Evolutionary conservation across 805 yeast species (phyloP), one percentile per base, ranked within the genome.

Genomic region (Wickerhamomyces mucosus): DNA sequence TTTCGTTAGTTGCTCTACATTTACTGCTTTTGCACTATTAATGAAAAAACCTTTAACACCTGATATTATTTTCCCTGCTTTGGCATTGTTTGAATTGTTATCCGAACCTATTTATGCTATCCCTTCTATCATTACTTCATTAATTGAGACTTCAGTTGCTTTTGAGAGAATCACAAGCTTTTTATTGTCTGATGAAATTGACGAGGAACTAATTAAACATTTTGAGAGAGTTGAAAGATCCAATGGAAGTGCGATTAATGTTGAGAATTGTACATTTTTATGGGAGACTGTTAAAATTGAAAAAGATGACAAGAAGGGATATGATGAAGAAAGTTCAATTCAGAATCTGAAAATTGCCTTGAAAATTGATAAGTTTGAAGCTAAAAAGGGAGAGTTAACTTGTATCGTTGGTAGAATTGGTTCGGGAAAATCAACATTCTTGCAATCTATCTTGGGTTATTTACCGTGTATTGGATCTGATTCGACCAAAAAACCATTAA

Each of bases 321-420:
- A 49, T 18, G 75, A 67, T 38, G 69, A 63, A 40, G 78, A 70
- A 40, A 45, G 50, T 4, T 41, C 36, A 8, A 39, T 65, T 17
- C 59, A 49, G 63, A 76, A 78, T 7, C 43, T 61, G 0, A 57
- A 56, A 29, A 50, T 61, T 23, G 77, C 82, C 0, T 53, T 77
- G 32, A 53, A 57, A 27, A 61, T 75, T 28, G 48, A 51, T 14
- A 51, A 63, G 33, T 74, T 73, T 39, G 37, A 45, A 8, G 80
- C 75, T 2, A 53, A 43, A n/a, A 67, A 65, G 43, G 77, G 78
- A 5, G 59, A 64, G 22, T 55, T 78, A 33, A 59, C 72, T 1
- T 75, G 84, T 51, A 54, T 78, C 31, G 75, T 77, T 17, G 84
- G 84, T 9, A 58, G 70, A 42, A 84, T 78, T 20, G 84, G 84